Evolutionary conservation across 805 yeast species (phyloP).

Genomic region (Candida piceae): DNA sequence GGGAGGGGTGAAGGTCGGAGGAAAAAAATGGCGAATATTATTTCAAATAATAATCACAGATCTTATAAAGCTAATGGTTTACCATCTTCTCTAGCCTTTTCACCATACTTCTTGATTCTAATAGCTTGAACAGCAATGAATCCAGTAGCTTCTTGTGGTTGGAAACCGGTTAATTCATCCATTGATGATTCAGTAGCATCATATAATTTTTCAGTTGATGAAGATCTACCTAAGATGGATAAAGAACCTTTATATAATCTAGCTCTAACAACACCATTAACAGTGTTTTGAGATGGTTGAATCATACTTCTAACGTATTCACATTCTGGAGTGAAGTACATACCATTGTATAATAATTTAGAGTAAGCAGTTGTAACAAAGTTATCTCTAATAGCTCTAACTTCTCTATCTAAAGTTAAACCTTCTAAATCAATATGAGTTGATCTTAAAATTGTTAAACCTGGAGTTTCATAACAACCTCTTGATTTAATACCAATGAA

Average conservation of each 20-base stretch:
- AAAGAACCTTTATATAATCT: slow-evolving; percentile 89
- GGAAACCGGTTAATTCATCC: slow-evolving; percentile 98
- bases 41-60: too few species aligned
- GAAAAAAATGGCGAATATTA: too few species aligned
- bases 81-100: slow-evolving; percentile 81
- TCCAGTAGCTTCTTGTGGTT: slow-evolving; percentile 95
- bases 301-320: slow-evolving; percentile 94
- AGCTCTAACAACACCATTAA: slow-evolving; percentile 94
- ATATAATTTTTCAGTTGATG: slow-evolving; percentile 92
- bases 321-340: slow-evolving; percentile 97
- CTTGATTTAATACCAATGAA: slow-evolving; percentile 98
- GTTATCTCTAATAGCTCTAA: slow-evolving; percentile 91
- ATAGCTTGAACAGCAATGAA: slow-evolving; percentile 98
- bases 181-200: slow-evolving; percentile 98
- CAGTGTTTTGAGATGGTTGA: slow-evolving; percentile 89
- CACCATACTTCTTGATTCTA: slow-evolving; percentile 97
- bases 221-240: slow-evolving; percentile 85
- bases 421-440: slow-evolving; percentile 98
- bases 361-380: slow-evolving; percentile 93
- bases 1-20: too few species aligned
- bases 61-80: slow-evolving; percentile 43
- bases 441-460: slow-evolving; percentile 86
- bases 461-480: slow-evolving; percentile 99
- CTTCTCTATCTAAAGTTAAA: slow-evolving; percentile 94
- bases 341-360: slow-evolving; percentile 89